Base-by-base conservation (phyloP, 257 asterid genomes). In the Gentiana macrophylla region DNA sequence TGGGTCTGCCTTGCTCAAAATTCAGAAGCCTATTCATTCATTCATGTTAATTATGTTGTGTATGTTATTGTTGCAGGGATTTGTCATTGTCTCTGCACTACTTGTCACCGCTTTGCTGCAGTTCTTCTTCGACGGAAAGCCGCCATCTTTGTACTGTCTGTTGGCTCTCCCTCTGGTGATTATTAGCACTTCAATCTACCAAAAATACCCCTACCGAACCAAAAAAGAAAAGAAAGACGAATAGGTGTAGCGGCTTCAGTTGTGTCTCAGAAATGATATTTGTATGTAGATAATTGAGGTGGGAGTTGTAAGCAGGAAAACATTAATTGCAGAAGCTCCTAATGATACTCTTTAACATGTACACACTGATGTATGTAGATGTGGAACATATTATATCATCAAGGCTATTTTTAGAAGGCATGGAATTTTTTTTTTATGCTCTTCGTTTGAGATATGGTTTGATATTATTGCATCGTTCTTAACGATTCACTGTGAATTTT, bases 61-160 rank as follows among this genome's bases (percentile, higher is more conserved):
- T 63, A 55, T 0, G 48, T 36, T 53, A 52, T 67, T 57, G 8
- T 55, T 63, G 72, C 82, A 91, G 98, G 98, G 96, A 56, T 91
- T 91, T 73, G 90, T 87, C 35, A 87, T 84, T 48, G 98, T 91
- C 45, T 87, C 95, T 63, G 98, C 98, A 32, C 90, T 87, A 59
- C 77, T 87, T 32, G 98, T 87, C 55, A 91, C 98, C 7, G 97
- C 98, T 37, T 70, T 91, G 69, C 75, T 87, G 43, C 98, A 91
- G 69, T 81, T 67, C 74, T 57, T 85, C 59, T 87, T 87, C 35
- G 98, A 91, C 46, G 94, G 95, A 24, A 81, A 74, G 64, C 90
- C 94, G 37, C 98, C 97, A 53, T 79, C 98, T 8, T 67, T 79
- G 32, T 81, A 68, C 78, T 91, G 97, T 61, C 81, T 91, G 24